Percentiles rank a stretch among this genome's conserved stretches.
Conservation (phyloP, 2,329 filamentous ascomycete species). For the Mycocentrospora acerina region DNA sequence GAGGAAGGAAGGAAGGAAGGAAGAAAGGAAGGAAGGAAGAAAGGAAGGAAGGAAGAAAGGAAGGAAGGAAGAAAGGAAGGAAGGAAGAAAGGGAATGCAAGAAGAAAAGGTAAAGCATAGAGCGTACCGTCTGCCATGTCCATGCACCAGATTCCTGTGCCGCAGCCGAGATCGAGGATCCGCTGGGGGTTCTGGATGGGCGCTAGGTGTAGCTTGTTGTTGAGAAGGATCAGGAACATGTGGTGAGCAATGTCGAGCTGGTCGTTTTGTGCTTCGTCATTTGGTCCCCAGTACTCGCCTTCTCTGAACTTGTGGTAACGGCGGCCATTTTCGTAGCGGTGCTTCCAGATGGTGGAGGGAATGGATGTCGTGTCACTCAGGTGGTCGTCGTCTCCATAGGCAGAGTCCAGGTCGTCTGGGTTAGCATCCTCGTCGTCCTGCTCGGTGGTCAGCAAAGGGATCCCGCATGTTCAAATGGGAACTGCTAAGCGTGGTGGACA, state of each 20-base stretch:
- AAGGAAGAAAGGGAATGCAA: too few species aligned
- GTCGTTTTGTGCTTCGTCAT: conserved; percentile 32
- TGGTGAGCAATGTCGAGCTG: conserved; percentile 32
- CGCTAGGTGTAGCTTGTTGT: conserved; percentile 26
- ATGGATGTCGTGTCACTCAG: conserved; percentile 35
- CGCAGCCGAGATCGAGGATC: conserved; percentile 28
- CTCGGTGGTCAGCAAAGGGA: too few species aligned
- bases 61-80: too few species aligned
- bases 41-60: too few species aligned
- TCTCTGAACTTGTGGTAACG: conserved; percentile 36
- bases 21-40: too few species aligned
- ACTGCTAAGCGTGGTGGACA: too few species aligned
- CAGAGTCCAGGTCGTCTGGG: conserved; percentile 24
- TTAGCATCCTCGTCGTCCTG: conserved; percentile 4
- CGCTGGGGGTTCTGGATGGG: conserved; percentile 20
- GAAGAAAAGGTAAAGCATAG: too few species aligned
- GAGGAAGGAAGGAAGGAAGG: too few species aligned
- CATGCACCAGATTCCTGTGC: conserved; percentile 34
- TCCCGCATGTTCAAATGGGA: too few species aligned
- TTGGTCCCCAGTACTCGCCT: conserved; percentile 35
- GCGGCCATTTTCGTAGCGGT: conserved; percentile 36
- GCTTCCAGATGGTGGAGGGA: conserved; percentile 29
- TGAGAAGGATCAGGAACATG: conserved; percentile 25
- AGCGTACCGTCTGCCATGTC: conserved; percentile 25
- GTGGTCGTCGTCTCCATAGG: conserved; percentile 24